A percentile compares a stretch with the other conserved stretches of the same genome.
phyloP scores from a whole-genome alignment of 305 asterid genomes.

The Fraxinus baroniana region DNA sequence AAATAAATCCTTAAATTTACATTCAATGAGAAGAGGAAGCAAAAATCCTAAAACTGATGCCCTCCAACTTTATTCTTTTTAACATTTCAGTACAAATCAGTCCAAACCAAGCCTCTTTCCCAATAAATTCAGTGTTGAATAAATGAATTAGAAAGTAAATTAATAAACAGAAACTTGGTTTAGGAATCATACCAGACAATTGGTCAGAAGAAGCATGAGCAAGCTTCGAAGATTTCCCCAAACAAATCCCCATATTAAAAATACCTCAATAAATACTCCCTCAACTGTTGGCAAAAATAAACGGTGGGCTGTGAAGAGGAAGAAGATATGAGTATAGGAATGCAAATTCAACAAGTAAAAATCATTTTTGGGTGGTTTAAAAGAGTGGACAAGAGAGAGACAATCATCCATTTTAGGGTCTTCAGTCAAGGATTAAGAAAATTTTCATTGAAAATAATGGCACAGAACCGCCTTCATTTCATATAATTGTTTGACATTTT shows the following conservation, averaged over 20 bases:
- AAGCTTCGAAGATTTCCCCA: slow-evolving; percentile 35
- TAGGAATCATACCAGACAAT: slow-evolving; percentile 29
- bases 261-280: neutral
- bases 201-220: slow-evolving; percentile 23
- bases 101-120: no score
- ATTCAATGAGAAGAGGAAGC: neutral
- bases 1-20: neutral
- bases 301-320: neutral
- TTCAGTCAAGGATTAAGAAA: slow-evolving; percentile 51
- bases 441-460: slow-evolving; percentile 47
- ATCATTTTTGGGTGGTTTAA: neutral
- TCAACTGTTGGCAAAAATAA: neutral
- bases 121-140: neutral
- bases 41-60: neutral
- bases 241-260: slow-evolving; percentile 42
- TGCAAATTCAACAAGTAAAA: neutral
- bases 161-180: neutral
- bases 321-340: neutral
- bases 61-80: neutral
- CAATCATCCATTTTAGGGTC: neutral
- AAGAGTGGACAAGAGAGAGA: neutral
- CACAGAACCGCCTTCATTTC: no score
- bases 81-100: neutral
- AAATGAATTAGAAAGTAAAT: neutral
- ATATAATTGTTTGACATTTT: slow-evolving; percentile 22